Conservation (phyloP, 345 rosid species). For the Hirschfeldia incana region DNA sequence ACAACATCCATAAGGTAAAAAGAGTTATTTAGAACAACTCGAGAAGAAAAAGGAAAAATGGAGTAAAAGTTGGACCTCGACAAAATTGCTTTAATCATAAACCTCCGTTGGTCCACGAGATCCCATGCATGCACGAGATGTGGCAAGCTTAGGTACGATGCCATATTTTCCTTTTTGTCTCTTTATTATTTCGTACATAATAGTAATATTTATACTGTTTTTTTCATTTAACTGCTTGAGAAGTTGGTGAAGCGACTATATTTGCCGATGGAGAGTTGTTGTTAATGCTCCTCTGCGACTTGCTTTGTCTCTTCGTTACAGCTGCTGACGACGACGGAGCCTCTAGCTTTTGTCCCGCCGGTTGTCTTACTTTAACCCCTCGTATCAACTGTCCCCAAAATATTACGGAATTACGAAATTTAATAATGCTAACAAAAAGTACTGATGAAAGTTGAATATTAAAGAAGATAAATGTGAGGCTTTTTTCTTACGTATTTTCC, state of each 20-base stretch:
- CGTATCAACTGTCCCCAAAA: constrained; percentile 63
- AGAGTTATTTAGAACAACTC: neutral
- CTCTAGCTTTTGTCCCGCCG: constrained; percentile 56
- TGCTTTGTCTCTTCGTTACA: constrained; percentile 55
- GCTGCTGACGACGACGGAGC: constrained; percentile 31
- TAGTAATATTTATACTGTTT: neutral
- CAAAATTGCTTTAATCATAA: constrained; percentile 8
- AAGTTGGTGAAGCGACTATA: constrained; percentile 32
- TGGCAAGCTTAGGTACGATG: constrained; percentile 34
- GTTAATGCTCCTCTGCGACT: constrained; percentile 58
- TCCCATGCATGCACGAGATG: constrained; percentile 52
- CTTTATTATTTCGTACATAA: constrained; percentile 26
- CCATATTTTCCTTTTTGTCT: neutral
- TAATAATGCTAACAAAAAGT: neutral
- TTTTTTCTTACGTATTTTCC: constrained; percentile 78
- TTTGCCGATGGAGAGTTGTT: constrained; percentile 46
- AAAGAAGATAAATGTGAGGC: neutral
- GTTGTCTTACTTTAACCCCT: constrained; percentile 95
- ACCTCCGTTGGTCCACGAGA: constrained; percentile 40
- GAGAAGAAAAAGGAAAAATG: constrained; percentile 12
- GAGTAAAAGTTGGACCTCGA: constrained; percentile 29
- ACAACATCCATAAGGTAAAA: constrained; percentile 26
- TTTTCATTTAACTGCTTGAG: constrained; percentile 31
- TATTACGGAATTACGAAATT: neutral
- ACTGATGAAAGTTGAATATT: neutral